These are phyloP conservation scores for Loxodes magnus DNA, from an alignment of 73 alveolate species.

Conservation along the genomic window DNA sequence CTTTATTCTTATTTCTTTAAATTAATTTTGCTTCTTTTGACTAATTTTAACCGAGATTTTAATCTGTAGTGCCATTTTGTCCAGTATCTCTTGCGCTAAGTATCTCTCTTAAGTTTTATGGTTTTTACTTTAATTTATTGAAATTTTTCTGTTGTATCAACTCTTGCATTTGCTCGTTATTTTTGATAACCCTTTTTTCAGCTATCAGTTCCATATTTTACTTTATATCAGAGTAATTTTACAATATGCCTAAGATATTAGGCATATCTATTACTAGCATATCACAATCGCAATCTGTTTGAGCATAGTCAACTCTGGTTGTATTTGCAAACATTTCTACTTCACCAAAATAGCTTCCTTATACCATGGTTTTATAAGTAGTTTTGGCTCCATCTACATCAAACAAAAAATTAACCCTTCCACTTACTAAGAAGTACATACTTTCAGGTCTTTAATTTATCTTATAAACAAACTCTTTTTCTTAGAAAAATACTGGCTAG, in stretches of 20 bases:
- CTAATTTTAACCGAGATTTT: too few relatives aligned
- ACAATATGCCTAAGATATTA: neutral
- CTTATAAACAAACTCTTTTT: conserved; percentile 26
- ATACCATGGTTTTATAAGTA: conserved; percentile 29
- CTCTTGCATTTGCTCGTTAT: neutral
- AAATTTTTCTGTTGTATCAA: neutral
- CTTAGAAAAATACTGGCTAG: conserved; percentile 25
- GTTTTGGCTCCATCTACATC: conserved; percentile 24
- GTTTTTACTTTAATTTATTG: too few relatives aligned
- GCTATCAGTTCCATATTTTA: neutral
- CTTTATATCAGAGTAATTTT: neutral
- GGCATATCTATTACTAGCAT: neutral
- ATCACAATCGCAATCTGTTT: neutral
- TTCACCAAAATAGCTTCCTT: conserved; percentile 45
- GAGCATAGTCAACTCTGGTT: neutral
- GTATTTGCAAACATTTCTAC: conserved; percentile 18
- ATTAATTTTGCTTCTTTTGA: too few relatives aligned
- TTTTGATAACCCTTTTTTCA: neutral
- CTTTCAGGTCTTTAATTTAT: conserved; percentile 30
- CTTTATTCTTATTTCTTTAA: too few relatives aligned
- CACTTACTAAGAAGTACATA: conserved; percentile 22
- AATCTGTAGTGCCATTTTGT: too few relatives aligned
- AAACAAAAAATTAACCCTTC: conserved; percentile 30
- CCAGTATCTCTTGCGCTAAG: too few relatives aligned
- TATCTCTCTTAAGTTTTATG: too few relatives aligned